Evolutionary conservation across 805 yeast genomes (phyloP), one percentile per base, ranked within the genome.

Genomic region (Ogataea angusta): DNA sequence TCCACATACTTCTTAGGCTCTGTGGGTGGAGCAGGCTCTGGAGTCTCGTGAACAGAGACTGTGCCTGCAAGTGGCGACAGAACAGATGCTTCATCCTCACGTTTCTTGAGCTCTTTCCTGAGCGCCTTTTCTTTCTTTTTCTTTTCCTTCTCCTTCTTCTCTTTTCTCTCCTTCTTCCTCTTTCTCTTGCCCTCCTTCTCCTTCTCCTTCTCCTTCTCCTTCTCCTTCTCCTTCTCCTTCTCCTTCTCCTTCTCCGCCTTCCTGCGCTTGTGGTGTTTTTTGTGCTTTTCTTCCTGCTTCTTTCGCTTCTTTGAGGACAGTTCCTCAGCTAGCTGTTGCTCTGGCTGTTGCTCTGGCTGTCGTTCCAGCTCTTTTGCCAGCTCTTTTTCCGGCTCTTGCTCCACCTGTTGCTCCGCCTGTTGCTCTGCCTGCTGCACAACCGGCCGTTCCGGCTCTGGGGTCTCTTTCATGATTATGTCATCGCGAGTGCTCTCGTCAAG

Each of bases 121-220:
- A 33, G 23, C 59, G 12, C 43, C 56, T 6, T 51, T 61, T 2
- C 55, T 64, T 12, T 54, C 61, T 24, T 9, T 28, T n/a, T 53
- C 66, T n/a, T 53, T 31, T 34, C 35, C 25, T 17, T 5, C 19
- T 35, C 29, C 25, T 21, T 29, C 28, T 18, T 18, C 25, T 26
- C 22, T 6, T 16, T 18, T 28, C 35, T 26, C 33, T 43, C 22
- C 41, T 24, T 32, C 14, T 32, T 30, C 18, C 19, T 33, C 22
- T 30, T 19, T 33, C 31, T 36, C 16, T 37, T 21, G 59, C 12
- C 43, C 55, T 7, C 49, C 62, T 2, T 56, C 64, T 12, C 53
- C 60, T 24, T 9, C 29, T 12, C 53, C 66, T 12, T 53, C 26
- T 35, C 28, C 22, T 12, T 6, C 26, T 36, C 29, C 23, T 21